Conservation (phyloP, 495 filamentous ascomycete genomes). For the Aspergillus diversus region DNA sequence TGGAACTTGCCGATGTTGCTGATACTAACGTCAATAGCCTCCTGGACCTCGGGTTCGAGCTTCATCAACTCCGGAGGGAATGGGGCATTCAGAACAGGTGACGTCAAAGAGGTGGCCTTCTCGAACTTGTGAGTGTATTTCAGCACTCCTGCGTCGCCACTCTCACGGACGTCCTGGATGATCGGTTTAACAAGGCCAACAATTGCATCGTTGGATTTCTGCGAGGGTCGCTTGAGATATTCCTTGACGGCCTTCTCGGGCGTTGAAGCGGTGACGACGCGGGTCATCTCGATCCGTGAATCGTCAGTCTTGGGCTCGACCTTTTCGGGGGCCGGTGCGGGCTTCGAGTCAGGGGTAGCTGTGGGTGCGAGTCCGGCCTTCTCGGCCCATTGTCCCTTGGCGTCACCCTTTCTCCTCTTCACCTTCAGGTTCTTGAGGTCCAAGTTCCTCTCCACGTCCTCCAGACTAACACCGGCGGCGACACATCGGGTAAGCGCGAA, state of each 20-base stretch:
- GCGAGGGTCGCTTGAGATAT: slow-evolving; percentile 83
- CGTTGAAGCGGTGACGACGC: slow-evolving; percentile 67
- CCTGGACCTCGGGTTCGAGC: slow-evolving; percentile 74
- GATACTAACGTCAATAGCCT: slow-evolving; percentile 91
- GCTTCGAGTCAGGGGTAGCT: slow-evolving; percentile 46
- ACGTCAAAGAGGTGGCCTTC: slow-evolving; percentile 85
- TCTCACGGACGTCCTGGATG: slow-evolving; percentile 76
- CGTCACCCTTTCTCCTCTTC: slow-evolving; percentile 87
- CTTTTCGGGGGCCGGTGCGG: slow-evolving; percentile 36
- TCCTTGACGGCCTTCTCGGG: slow-evolving; percentile 63
- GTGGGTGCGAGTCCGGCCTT: slow-evolving; percentile 68
- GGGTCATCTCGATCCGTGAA: slow-evolving; percentile 79
- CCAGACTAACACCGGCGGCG: slow-evolving; percentile 76
- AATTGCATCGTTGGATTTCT: slow-evolving; percentile 87
- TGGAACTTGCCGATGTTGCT: slow-evolving; percentile 96
- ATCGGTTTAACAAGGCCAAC: slow-evolving; percentile 90
- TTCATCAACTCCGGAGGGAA: slow-evolving; percentile 86
- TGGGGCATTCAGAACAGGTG: slow-evolving; percentile 84
- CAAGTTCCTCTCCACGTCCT: slow-evolving; percentile 87
- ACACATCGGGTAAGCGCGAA: slow-evolving; percentile 91
- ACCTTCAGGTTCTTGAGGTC: slow-evolving; percentile 95
- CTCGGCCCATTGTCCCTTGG: slow-evolving; percentile 86
- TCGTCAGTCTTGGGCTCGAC: slow-evolving; percentile 52
- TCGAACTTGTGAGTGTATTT: slow-evolving; percentile 97
- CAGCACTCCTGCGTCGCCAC: slow-evolving; percentile 85